phyloP scores from a whole-genome alignment of 441 rosid species.

The Brassica hybrid region DNA sequence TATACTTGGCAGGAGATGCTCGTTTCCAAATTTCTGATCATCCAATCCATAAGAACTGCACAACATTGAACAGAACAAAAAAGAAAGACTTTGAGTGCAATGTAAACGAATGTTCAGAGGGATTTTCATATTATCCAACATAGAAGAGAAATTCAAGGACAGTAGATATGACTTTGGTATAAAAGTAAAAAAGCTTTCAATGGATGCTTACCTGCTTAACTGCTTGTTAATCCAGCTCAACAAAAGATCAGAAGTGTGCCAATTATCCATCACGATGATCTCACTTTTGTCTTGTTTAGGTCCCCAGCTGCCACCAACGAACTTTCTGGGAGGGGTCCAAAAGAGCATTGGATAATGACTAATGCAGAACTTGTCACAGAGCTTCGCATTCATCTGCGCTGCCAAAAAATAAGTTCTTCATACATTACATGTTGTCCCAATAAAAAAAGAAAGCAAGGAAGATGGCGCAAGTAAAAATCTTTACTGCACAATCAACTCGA shows the following conservation, averaged over 20 bases:
- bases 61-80: constrained; percentile 10
- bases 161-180: background rate
- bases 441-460: too few species aligned
- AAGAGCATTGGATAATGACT: constrained; percentile 88
- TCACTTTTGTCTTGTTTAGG: constrained; percentile 67
- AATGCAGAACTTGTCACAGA: constrained; percentile 83
- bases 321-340: constrained; percentile 79
- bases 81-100: constrained; percentile 52
- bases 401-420: too few species aligned
- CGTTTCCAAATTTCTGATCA: constrained; percentile 81
- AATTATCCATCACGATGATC: constrained; percentile 60
- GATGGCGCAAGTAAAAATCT: constrained; percentile 55
- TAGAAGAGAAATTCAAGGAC: constrained; percentile 2
- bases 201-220: constrained; percentile 66
- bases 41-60: constrained; percentile 82
- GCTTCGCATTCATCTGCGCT: constrained; percentile 88
- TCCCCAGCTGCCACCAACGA: constrained; percentile 63
- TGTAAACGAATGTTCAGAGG: background rate
- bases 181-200: too few species aligned
- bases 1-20: constrained; percentile 62
- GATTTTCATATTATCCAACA: constrained; percentile 22
- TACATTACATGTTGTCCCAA: too few species aligned
- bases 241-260: constrained; percentile 80
- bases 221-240: constrained; percentile 89
- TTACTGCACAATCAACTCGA: constrained; percentile 89